Base-by-base conservation (phyloP, 306 rosid species). In the Pterocarpus santalinus region DNA sequence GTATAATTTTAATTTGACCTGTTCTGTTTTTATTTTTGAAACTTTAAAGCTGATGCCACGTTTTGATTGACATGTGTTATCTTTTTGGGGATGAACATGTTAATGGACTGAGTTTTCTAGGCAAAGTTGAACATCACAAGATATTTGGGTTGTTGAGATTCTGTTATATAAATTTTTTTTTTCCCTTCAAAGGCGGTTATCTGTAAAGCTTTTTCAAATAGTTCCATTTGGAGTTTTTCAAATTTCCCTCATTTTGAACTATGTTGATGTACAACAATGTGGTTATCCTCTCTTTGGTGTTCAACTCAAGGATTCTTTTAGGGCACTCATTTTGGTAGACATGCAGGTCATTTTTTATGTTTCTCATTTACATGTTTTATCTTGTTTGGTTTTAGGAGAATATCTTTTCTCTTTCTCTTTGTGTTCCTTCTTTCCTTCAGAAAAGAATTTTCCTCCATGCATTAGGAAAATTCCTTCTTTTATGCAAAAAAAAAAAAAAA, bases 21-120 rank as follows among this genome's bases (percentile, higher is more conserved):
- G 56, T 63, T 82, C 63, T 83, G 62, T 14, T 81, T 60, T 58
- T 71, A 15, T 72, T 69, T 72, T 76, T 22, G n/a, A 61, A 65
- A 62, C 39, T 65, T 76, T 84, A 72, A 38, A 77, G 77, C 60
- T 4, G 39, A 49, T 5, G 47, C 52, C 17, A 61, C 44, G 22
- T 63, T 82, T 82, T 70, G 35, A 72, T 56, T 43, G 34, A 47
- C 78, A 5, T 49, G 52, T 36, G 8, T 62, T 65, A 61, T 58
- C 75, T 57, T 34, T 55, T 32, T 0, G 12, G 70, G 41, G 66
- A 51, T 56, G 61, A 34, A 65, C 52, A 62, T 70, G 22, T 66
- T 55, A 69, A 17, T 51, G 12, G 17, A 38, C 15, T 34, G 30
- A 39, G 44, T 82, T 51, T 62, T 46, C 14, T 46, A 32, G 9